Conservation (phyloP, 2,329 filamentous ascomycete genomes). For the Monosporascus sp. region DNA sequence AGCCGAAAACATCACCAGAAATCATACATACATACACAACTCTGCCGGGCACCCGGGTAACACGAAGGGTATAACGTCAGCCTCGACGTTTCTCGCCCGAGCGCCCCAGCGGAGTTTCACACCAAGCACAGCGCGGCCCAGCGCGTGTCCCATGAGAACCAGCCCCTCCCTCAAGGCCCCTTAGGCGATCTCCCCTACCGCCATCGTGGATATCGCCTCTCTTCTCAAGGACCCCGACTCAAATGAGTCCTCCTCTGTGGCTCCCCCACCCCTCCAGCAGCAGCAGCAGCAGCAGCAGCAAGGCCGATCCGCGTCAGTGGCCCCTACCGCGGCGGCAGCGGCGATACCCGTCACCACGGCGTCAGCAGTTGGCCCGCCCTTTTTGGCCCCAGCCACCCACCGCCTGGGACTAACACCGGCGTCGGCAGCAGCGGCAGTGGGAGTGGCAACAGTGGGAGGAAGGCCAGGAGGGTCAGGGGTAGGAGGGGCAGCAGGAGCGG, state of each 20-base stretch:
- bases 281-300: slow-evolving; percentile 22
- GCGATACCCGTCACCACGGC: slow-evolving; percentile 32
- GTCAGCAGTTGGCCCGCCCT: slow-evolving; percentile 19
- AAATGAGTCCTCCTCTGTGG: slow-evolving; percentile 60
- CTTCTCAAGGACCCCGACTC: slow-evolving; percentile 75
- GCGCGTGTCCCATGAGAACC: slow-evolving; percentile 25
- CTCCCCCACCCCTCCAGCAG: slow-evolving; percentile 28
- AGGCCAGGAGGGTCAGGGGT: slow-evolving; percentile 1
- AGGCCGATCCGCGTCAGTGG: slow-evolving; percentile 32
- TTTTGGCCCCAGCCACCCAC: slow-evolving; percentile 13
- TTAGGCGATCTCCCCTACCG: slow-evolving; percentile 39
- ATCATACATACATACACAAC: no score
- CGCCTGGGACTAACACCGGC: slow-evolving; percentile 26
- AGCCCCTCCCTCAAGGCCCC: slow-evolving; percentile 26
- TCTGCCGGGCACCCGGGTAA: no score
- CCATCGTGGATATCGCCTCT: slow-evolving; percentile 92
- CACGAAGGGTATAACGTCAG: no score
- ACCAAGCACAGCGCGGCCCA: background rate
- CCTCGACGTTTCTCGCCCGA: no score
- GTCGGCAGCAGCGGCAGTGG: slow-evolving; percentile 15
- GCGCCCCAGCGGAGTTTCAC: background rate
- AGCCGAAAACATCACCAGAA: no score
- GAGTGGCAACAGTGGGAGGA: slow-evolving; percentile 18
- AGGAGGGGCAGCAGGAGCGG: slow-evolving; percentile 1
- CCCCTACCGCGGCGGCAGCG: slow-evolving; percentile 32